Base-by-base conservation (phyloP, 2,329 filamentous ascomycete species). In the Trichoderma breve region DNA sequence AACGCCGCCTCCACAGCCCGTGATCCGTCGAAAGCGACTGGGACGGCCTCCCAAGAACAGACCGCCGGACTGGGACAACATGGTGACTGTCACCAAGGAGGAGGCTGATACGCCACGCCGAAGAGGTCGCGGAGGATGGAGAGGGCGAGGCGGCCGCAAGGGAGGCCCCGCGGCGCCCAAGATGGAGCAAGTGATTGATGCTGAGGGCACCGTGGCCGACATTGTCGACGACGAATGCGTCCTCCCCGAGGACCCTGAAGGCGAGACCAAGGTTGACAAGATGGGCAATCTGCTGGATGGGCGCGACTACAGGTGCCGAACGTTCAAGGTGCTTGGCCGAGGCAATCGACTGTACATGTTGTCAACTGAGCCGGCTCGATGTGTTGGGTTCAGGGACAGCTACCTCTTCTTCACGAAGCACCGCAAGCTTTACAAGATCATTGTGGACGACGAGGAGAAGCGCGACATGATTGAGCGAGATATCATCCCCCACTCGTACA, bases 391-490 rank as follows among this genome's bases (percentile, higher is more conserved):
- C 86, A 89, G 96, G 76, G 96, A 99, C 85, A 98, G 95, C 75
- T 99, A 99, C 79, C 89, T 99, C 30, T 98, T 99, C 87, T 99
- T 99, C 86, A 97, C 96, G 74, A 99, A 98, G 83, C 96, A 99
- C 83, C 93, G 93, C 80, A 91, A 94, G 78, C 91, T 99, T 15
- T 96, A 94, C 88, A 99, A 99, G 85, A 97, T 99, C 78, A 97
- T 99, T 77, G 93, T 98, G 71, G 94, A 95, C 77, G 96, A 99
- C 75, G 92, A 96, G n/a, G 95, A 97, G 82, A 99, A 99, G 85
- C 91, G 92, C 73, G 95, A 98, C 82, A 89, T 99, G 84, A 99
- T 99, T 79, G 94, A 97, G 76, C 91, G 96, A 73, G 93, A 97
- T 6, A 92, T 99, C 79, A 97, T 99, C 74, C 96, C 96, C 1